Percentiles rank a stretch among this genome's conserved stretches.
Evolutionary conservation across 345 rosid species (phyloP).

Genomic region (Trapa bicornis): DNA sequence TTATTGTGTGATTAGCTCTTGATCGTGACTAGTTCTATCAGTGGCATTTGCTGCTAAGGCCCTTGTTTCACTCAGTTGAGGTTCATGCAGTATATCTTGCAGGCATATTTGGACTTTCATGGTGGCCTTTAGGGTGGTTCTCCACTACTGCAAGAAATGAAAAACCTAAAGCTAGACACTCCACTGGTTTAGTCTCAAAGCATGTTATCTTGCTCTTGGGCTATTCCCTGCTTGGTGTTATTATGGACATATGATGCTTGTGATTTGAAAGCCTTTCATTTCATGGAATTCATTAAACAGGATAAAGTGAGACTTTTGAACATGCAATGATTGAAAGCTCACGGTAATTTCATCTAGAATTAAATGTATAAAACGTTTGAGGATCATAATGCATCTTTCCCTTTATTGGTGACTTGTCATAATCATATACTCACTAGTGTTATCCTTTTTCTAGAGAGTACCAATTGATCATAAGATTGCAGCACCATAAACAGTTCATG

Average conservation of each 20-base stretch:
- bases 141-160: not conserved
- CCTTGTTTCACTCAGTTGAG: not conserved
- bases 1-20: not conserved
- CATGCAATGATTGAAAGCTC: not conserved
- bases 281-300: not conserved
- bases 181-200: not conserved
- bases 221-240: not conserved
- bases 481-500: not conserved
- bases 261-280: not conserved
- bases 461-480: slow-evolving; percentile 1
- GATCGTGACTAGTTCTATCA: not conserved
- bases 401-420: not conserved
- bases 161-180: not conserved
- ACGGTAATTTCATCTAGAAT: not conserved
- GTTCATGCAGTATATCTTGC: not conserved
- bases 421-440: not conserved
- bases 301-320: not conserved
- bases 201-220: not conserved
- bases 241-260: not conserved
- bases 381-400: not conserved
- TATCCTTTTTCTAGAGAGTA: not conserved
- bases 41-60: not conserved
- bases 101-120: not conserved
- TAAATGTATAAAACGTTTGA: not conserved
- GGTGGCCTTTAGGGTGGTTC: not conserved